These are phyloP conservation scores for Rosa lucieae DNA, from an alignment of 306 rosid genomes.

Conservation along the genomic window DNA sequence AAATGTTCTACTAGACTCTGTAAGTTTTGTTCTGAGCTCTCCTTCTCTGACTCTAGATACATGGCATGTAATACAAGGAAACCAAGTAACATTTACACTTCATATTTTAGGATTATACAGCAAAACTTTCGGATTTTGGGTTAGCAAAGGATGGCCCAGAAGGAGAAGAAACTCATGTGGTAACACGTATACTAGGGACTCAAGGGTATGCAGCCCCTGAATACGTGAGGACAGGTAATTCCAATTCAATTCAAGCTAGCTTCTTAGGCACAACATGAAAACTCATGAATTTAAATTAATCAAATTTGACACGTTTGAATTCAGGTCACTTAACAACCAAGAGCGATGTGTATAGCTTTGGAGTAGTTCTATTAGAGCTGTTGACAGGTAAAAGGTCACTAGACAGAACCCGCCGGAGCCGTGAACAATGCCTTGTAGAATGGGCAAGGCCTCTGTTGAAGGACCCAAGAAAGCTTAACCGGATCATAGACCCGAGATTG, in stretches of 20 bases:
- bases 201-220: conserved; percentile 88
- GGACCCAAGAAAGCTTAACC: conserved; percentile 44
- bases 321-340: conserved; percentile 73
- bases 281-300: background rate
- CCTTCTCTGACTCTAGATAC: background rate
- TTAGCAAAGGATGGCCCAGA: conserved; percentile 78
- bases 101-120: conserved; percentile 54
- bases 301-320: conserved; percentile 1
- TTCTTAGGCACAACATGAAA: background rate
- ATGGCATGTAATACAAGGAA: background rate
- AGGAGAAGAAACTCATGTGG: conserved; percentile 65
- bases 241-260: background rate
- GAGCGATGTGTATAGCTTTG: conserved; percentile 86
- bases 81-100: background rate
- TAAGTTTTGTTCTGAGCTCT: conserved; percentile 30
- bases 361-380: conserved; percentile 79
- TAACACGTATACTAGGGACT: conserved; percentile 69
- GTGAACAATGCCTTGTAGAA: conserved; percentile 59
- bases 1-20: conserved; percentile 74
- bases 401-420: conserved; percentile 39
- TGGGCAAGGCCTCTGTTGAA: conserved; percentile 77
- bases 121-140: conserved; percentile 79
- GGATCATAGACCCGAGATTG: conserved; percentile 52
- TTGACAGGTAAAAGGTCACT: conserved; percentile 70
- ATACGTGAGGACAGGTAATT: conserved; percentile 62